A percentile compares a stretch with the other conserved stretches of the same genome.
phyloP scores from a whole-genome alignment of 1,284 basidiomycete genomes.

The Polyporus tsugae region DNA sequence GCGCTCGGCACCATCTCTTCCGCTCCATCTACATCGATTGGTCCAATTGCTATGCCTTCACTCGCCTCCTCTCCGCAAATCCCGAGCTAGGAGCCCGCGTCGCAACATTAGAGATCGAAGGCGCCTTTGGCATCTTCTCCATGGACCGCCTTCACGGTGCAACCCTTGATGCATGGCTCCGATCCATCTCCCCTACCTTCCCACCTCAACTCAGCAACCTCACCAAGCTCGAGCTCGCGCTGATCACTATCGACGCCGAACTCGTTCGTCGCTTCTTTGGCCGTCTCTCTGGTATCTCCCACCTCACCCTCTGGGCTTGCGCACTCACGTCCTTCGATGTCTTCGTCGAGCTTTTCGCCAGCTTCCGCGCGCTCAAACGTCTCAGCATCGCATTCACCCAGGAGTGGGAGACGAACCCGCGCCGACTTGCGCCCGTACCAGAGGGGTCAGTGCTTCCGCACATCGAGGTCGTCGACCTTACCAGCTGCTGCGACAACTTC shows the following conservation, averaged over 20 bases:
- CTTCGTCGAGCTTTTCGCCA: constrained; percentile 27
- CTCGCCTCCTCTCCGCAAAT: constrained; percentile 23
- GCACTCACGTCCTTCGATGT: constrained; percentile 28
- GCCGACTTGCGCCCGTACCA: neutral
- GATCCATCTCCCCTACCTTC: constrained; percentile 25
- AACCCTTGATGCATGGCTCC: constrained; percentile 32
- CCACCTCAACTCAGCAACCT: constrained; percentile 24
- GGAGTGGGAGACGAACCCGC: constrained; percentile 29
- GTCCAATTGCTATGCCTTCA: constrained; percentile 31
- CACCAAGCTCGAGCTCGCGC: constrained; percentile 31
- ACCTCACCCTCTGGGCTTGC: constrained; percentile 32
- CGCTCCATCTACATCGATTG: constrained; percentile 32
- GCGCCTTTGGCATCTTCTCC: constrained; percentile 33
- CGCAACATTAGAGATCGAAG: constrained; percentile 30
- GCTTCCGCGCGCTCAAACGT: constrained; percentile 21
- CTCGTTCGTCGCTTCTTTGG: constrained; percentile 28
- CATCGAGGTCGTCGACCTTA: constrained; percentile 27
- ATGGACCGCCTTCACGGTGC: constrained; percentile 33
- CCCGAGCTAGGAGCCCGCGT: constrained; percentile 20
- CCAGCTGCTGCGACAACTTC: constrained; percentile 31
- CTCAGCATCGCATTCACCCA: constrained; percentile 31
- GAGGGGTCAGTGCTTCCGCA: constrained; percentile 8
- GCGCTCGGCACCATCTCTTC: constrained; percentile 28
- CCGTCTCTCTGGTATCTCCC: constrained; percentile 20
- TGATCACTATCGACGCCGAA: constrained; percentile 28